Base-by-base conservation (phyloP, 2,329 filamentous ascomycete genomes). In the Aaosphaeria pasadenensis region DNA sequence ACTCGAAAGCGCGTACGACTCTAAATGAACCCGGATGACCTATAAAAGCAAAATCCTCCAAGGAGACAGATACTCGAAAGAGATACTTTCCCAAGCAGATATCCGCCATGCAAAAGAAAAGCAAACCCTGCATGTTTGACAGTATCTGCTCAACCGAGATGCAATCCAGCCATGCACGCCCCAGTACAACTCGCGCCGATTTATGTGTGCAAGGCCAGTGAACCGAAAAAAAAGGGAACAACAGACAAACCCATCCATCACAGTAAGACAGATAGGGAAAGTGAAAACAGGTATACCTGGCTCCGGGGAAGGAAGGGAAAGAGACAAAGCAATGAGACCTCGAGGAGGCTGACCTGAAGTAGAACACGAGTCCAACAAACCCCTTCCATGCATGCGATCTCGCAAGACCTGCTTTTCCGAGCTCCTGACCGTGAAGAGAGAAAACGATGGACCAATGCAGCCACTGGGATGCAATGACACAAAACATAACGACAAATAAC, bases 131-230 rank as follows among this genome's bases (percentile, higher is more conserved):
- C 24, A 40, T 36, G 39, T 48, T 44, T 48, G 50, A 36, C 49
- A 42, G 53, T 56, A 49, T 57, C 49, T 55, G 48, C 51, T 61
- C 54, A 44, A 52, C 28, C 57, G 51, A 55, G 38, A 39, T 58
- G 50, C 54, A 50, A 58, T 54, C 53, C 54, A 51, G 51, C 56
- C 56, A 63, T 58, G 56, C 58, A 58, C 55, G 46, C 53, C 52
- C 54, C 38, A 55, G 48, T 48, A 32, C 54, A 50, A 50, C 54
- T 58, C 58, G 62, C 61, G 62, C 62, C 62, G 47, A 60, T 57
- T 53, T 54, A 58, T 60, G 56, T 58, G 53, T 59, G 59, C 59
- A 57, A 55, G 48, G 54, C 51, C 56, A 35, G 56, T 55, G 50
- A 52, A 61, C 46, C 44, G 4, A 36, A 24, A 24, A 24, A 24